phyloP scores from a whole-genome alignment of 306 rosid species.

The cucumber (Cucumis sativus) region DNA sequence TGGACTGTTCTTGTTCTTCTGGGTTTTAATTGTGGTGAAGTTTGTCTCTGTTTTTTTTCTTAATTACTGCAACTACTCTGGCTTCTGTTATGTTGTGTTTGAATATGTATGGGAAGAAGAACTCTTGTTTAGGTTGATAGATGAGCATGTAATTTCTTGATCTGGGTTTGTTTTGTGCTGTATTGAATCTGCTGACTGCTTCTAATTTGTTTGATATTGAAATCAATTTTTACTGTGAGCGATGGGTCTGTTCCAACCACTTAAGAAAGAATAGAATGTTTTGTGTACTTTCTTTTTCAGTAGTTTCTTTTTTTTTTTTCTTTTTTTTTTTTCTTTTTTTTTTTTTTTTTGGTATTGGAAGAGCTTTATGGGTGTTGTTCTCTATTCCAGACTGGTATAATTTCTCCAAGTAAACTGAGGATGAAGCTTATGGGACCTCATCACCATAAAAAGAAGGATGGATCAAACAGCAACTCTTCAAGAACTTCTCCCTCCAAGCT shows the following conservation, averaged over 20 bases:
- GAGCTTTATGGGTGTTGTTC: not conserved
- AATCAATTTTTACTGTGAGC: not conserved
- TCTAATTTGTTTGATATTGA: not conserved
- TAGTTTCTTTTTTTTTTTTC: not conserved
- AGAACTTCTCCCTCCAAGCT: constrained; percentile 87
- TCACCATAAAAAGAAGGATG: constrained; percentile 53
- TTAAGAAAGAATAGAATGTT: not conserved
- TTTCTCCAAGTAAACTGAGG: constrained; percentile 88
- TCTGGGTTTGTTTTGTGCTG: not conserved
- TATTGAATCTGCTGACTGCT: not conserved
- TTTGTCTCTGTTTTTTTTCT: not conserved
- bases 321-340: not conserved
- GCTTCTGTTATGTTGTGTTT: not conserved
- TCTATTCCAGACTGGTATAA: constrained; percentile 60
- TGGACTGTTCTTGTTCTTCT: not conserved
- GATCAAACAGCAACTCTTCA: constrained; percentile 79
- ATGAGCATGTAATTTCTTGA: not conserved
- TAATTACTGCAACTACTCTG: not conserved
- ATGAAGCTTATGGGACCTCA: constrained; percentile 87
- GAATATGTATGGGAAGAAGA: not conserved
- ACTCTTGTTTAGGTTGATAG: not conserved
- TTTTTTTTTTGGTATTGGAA: not conserved
- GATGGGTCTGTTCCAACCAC: constrained; percentile 1
- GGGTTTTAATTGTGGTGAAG: not conserved
- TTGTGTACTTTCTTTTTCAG: not conserved